Conservation (phyloP, 2,329 filamentous ascomycete genomes). For the Chaetomium olivaceum region DNA sequence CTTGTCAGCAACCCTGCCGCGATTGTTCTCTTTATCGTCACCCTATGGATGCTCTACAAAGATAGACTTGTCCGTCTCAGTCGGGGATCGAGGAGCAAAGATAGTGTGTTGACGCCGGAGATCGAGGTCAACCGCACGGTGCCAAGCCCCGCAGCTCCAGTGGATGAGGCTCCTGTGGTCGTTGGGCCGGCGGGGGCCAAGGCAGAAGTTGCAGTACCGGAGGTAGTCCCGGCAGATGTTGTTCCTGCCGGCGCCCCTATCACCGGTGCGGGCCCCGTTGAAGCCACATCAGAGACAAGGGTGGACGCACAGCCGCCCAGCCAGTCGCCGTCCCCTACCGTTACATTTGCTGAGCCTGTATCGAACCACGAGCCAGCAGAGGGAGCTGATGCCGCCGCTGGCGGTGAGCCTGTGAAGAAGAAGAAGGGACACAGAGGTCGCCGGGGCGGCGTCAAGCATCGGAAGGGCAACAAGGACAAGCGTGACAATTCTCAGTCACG, state of each 20-base stretch:
- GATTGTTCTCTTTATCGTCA: slow-evolving; percentile 47
- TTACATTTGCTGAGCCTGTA: slow-evolving; percentile 29
- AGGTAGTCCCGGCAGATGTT: background rate
- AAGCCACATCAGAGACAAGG: background rate
- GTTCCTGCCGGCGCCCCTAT: background rate
- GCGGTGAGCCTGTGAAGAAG: slow-evolving; percentile 57
- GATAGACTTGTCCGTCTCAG: slow-evolving; percentile 46
- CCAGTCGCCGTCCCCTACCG: slow-evolving; percentile 13
- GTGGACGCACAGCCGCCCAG: background rate
- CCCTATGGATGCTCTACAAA: slow-evolving; percentile 49
- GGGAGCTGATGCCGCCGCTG: slow-evolving; percentile 34
- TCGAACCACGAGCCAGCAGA: slow-evolving; percentile 29
- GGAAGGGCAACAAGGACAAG: slow-evolving; percentile 54
- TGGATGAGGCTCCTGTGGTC: background rate
- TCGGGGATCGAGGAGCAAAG: slow-evolving; percentile 33
- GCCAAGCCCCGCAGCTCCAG: background rate
- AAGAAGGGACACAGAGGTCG: slow-evolving; percentile 70
- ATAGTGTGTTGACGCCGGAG: background rate
- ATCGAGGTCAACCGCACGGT: slow-evolving; percentile 21
- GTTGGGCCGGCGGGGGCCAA: background rate
- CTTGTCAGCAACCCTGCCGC: slow-evolving; percentile 58
- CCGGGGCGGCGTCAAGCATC: slow-evolving; percentile 70
- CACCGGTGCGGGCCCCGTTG: background rate
- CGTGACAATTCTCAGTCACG: slow-evolving; percentile 53
- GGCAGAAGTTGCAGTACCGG: background rate